phyloP scores from a whole-genome alignment of 202 grass and related monocot genomes.

The Miscanthus sacchariflorus region DNA sequence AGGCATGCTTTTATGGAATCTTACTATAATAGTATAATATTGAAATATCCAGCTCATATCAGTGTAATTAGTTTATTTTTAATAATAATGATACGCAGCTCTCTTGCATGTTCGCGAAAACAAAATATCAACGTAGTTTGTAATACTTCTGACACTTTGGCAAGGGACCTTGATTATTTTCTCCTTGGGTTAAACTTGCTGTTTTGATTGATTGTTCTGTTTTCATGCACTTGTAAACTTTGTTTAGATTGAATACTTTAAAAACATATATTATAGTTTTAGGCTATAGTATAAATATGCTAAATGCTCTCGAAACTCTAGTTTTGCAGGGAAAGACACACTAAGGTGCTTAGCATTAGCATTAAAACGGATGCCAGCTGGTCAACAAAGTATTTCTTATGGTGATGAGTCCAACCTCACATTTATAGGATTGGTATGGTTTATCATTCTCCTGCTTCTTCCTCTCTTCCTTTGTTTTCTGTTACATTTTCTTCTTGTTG shows the following conservation, averaged over 20 bases:
- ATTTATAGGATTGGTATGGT: constrained; percentile 96
- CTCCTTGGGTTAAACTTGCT: constrained; percentile 21
- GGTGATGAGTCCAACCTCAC: constrained; percentile 90
- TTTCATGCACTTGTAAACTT: background rate
- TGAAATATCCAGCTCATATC: constrained; percentile 35
- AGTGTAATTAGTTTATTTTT: background rate
- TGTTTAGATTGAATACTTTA: background rate
- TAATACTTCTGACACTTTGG: constrained; percentile 18
- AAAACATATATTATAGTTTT: constrained; percentile 12
- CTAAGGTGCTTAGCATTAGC: constrained; percentile 96
- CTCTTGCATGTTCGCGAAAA: background rate
- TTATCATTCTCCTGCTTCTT: constrained; percentile 31
- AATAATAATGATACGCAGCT: background rate
- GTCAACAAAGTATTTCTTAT: constrained; percentile 84
- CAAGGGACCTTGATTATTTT: constrained; percentile 26
- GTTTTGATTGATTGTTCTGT: constrained; percentile 18
- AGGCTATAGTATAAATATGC: constrained; percentile 32
- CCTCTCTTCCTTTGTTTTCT: constrained; percentile 24
- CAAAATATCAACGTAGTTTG: background rate
- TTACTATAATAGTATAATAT: constrained; percentile 1
- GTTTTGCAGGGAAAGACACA: constrained; percentile 97
- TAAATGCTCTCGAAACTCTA: constrained; percentile 52
- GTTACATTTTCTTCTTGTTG: constrained; percentile 8
- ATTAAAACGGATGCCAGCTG: constrained; percentile 88
- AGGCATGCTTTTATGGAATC: constrained; percentile 26